Evolutionary conservation across 2,329 filamentous ascomycete genomes (phyloP).

Genomic region (Cercospora sojina): DNA sequence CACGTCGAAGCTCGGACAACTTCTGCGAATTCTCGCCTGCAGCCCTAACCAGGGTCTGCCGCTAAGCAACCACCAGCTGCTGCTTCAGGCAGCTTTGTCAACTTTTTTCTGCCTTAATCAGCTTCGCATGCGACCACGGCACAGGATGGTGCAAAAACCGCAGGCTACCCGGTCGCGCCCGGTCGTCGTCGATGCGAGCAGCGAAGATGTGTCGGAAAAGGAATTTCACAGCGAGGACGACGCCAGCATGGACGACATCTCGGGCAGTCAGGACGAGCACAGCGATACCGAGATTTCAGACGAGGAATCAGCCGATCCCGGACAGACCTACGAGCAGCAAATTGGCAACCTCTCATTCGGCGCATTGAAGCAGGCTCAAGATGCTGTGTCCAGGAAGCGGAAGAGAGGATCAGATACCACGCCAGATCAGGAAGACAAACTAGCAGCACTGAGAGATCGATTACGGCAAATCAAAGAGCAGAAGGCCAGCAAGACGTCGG

Average conservation of each 20-base stretch:
- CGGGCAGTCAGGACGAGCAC: conserved; percentile 33
- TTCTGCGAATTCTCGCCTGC: neutral
- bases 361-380: conserved; percentile 83
- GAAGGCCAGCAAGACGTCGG: conserved; percentile 26
- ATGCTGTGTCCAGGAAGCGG: conserved; percentile 55
- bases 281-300: conserved; percentile 26
- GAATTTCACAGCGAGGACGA: conserved; percentile 33
- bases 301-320: conserved; percentile 31
- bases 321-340: conserved; percentile 44
- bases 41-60: conserved; percentile 1
- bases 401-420: conserved; percentile 44
- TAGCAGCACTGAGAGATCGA: conserved; percentile 47
- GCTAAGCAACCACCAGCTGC: neutral
- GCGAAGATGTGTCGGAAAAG: conserved; percentile 13
- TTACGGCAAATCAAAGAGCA: conserved; percentile 45
- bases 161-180: conserved; percentile 24
- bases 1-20: conserved; percentile 2
- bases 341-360: conserved; percentile 76
- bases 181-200: conserved; percentile 13
- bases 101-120: neutral
- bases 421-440: conserved; percentile 46
- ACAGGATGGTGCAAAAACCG: conserved; percentile 5
- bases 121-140: neutral
- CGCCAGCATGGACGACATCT: conserved; percentile 13
- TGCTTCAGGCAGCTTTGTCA: neutral